phyloP scores from a whole-genome alignment of 2,329 filamentous ascomycete genomes.

The Erysiphe pulchra region DNA sequence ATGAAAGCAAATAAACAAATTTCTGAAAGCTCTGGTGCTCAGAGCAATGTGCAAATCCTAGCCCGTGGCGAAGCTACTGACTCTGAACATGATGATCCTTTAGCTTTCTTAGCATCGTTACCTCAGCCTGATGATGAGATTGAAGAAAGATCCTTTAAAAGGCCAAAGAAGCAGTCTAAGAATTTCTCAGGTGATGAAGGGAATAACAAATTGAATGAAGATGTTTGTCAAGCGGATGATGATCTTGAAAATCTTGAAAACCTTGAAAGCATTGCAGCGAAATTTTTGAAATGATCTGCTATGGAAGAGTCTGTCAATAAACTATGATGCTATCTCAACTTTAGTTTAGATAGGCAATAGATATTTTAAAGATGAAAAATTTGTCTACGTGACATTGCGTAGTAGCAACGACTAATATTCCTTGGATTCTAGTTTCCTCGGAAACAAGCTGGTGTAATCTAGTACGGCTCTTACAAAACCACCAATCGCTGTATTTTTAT shows the following conservation, averaged over 20 bases:
- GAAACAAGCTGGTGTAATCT: too few relatives aligned
- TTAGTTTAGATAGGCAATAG: too few relatives aligned
- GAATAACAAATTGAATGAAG: constrained; percentile 19
- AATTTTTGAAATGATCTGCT: constrained; percentile 27
- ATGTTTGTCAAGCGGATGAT: constrained; percentile 33
- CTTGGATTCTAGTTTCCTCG: too few relatives aligned
- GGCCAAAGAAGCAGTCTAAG: constrained; percentile 45
- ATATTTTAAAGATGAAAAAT: too few relatives aligned
- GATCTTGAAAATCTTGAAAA: constrained; percentile 61
- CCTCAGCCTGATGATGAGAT: constrained; percentile 21
- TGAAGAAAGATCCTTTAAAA: constrained; percentile 34
- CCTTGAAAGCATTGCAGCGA: constrained; percentile 50
- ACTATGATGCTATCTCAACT: too few relatives aligned
- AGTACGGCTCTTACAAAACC: too few relatives aligned
- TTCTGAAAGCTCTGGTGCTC: constrained; percentile 14
- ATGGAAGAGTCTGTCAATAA: too few relatives aligned
- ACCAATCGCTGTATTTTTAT: too few relatives aligned
- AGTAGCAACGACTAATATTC: too few relatives aligned
- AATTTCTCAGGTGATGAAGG: constrained; percentile 6
- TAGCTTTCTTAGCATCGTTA: constrained; percentile 31
- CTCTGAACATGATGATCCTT: constrained; percentile 21
- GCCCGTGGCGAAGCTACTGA: constrained; percentile 4
- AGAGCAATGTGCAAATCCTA: constrained; percentile 7
- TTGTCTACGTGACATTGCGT: too few relatives aligned
- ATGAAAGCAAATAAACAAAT: constrained; percentile 33